phyloP scores from a whole-genome alignment of 306 rosid species.

The Gleditsia sinensis region DNA sequence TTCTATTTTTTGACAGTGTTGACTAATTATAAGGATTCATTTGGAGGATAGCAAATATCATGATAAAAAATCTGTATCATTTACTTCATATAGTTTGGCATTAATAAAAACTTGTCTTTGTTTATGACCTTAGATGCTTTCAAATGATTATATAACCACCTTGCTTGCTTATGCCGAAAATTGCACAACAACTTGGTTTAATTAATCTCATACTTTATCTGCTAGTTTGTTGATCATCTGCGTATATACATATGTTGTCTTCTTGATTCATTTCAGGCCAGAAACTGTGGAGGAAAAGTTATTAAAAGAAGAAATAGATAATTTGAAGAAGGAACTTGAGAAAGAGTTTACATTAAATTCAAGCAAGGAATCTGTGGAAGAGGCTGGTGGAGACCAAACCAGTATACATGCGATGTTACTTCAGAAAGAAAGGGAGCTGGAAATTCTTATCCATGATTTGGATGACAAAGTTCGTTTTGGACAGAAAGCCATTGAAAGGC shows the following conservation, averaged over 20 bases:
- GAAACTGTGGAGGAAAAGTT: constrained; percentile 74
- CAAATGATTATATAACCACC: too few relatives aligned
- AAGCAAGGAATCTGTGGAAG: constrained; percentile 52
- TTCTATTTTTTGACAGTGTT: not conserved
- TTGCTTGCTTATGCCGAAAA: not conserved
- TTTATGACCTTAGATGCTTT: not conserved
- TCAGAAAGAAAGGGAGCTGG: constrained; percentile 74
- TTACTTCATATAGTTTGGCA: not conserved
- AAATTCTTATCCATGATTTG: constrained; percentile 64
- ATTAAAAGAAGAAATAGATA: constrained; percentile 81
- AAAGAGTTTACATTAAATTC: constrained; percentile 44
- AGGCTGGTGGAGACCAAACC: constrained; percentile 32
- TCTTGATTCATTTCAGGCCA: constrained; percentile 65
- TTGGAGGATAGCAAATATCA: not conserved
- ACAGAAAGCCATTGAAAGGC: constrained; percentile 85
- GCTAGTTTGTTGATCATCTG: constrained; percentile 27
- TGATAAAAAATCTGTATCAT: not conserved
- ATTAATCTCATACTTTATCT: constrained; percentile 24
- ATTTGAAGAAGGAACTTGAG: constrained; percentile 69
- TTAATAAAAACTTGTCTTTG: not conserved
- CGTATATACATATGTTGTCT: constrained; percentile 20
- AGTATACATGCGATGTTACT: constrained; percentile 33
- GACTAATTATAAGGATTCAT: not conserved
- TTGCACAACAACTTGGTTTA: constrained; percentile 4
- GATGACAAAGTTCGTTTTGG: constrained; percentile 94